Conservation (phyloP, 495 filamentous ascomycete genomes). For the Lophiotrema nucula region DNA sequence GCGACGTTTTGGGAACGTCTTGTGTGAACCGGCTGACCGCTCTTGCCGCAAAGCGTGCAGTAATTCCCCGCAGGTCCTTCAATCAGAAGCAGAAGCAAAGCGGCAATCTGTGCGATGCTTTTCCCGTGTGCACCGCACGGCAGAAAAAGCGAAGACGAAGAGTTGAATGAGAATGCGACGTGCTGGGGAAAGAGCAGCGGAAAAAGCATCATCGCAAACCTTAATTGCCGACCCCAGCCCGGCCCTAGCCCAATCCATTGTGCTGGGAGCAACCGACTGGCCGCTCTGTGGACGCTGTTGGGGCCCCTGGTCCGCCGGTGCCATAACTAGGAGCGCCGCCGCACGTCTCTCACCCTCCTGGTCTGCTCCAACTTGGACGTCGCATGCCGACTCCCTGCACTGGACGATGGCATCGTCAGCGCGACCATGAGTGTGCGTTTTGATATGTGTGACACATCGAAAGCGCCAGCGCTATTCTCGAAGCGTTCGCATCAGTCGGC, state of each 20-base stretch:
- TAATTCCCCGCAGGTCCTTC: background rate
- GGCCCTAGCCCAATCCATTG: conserved; percentile 26
- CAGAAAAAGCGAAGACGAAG: background rate
- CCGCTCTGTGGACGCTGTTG: conserved; percentile 12
- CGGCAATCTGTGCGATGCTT: background rate
- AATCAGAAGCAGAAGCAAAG: background rate
- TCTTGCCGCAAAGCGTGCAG: conserved; percentile 4
- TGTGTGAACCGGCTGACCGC: conserved; percentile 25
- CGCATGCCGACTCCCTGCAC: too few species aligned
- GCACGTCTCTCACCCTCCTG: too few species aligned
- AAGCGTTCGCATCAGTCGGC: too few species aligned
- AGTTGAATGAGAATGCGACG: conserved; percentile 1
- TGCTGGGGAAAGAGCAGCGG: conserved; percentile 7
- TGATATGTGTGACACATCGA: conserved; percentile 19
- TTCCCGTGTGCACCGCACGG: background rate
- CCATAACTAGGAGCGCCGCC: background rate
- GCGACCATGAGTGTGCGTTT: conserved; percentile 7
- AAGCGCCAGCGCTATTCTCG: conserved; percentile 18
- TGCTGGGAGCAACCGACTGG: conserved; percentile 20
- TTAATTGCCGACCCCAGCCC: conserved; percentile 30
- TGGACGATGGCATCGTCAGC: too few species aligned
- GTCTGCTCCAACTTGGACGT: too few species aligned
- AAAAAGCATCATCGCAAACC: conserved; percentile 27
- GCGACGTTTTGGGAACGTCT: conserved; percentile 15
- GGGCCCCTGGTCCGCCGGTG: background rate